A percentile compares a stretch with the other conserved stretches of the same genome.
Conservation (phyloP, 139 green algal genomes). For the Desmodesmus armatus region DNA sequence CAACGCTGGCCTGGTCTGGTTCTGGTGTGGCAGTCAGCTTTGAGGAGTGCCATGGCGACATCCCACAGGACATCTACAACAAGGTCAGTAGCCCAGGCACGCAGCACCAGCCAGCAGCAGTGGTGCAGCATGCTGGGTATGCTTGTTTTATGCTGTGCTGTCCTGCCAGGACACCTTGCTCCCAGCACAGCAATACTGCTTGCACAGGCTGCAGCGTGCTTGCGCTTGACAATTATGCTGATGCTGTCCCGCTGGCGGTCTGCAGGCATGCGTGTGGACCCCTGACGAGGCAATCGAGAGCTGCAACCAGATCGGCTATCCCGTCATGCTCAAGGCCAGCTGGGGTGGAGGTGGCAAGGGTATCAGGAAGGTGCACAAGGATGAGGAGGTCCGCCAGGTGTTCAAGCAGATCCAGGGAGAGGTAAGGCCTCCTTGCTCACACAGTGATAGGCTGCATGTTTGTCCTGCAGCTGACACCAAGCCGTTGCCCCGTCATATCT, state of each 20-base stretch:
- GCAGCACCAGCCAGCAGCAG: no score
- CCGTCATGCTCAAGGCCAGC: conserved; percentile 97
- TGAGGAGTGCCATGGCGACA: conserved; percentile 73
- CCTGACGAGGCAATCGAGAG: conserved; percentile 78
- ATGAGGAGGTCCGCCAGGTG: conserved; percentile 80
- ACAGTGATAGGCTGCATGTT: neutral
- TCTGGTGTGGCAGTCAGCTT: conserved; percentile 78
- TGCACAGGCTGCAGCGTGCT: no score
- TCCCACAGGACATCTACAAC: conserved; percentile 82
- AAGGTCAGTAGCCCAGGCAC: no score
- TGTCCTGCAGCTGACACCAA: no score
- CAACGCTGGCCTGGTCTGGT: conserved; percentile 94
- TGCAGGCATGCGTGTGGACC: conserved; percentile 80
- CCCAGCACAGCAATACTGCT: conserved; percentile 15
- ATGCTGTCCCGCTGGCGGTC: conserved; percentile 44
- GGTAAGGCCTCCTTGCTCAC: conserved; percentile 44
- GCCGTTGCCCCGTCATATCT: no score
- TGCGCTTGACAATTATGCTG: no score
- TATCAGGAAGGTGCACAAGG: conserved; percentile 87
- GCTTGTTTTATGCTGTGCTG: no score
- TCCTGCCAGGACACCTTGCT: no score
- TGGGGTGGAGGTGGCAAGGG: conserved; percentile 98
- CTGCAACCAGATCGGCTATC: conserved; percentile 90
- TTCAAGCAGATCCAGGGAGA: conserved; percentile 91
- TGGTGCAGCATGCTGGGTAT: no score